Base-by-base conservation (phyloP, 805 yeast genomes). In the Wickerhamomyces pijperi region DNA sequence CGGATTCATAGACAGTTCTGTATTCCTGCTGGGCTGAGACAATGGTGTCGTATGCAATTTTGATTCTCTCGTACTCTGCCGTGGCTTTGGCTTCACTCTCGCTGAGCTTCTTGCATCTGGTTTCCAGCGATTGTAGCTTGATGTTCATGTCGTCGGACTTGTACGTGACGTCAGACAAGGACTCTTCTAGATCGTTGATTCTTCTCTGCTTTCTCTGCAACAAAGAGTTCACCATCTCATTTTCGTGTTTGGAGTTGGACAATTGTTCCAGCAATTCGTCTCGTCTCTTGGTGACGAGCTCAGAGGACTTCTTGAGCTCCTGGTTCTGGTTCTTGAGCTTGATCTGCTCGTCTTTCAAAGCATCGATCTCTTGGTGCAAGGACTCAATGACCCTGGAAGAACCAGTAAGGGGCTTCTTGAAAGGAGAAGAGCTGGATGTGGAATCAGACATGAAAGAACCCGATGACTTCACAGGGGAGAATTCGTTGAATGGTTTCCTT, bases 171-270 rank as follows among this genome's bases (percentile, higher is more conserved):
- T 70, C 75, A 39, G 67, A 66, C 41, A 70, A 56, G 46, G 74
- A 76, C 32, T 59, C 63, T 54, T 85, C 94, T 48, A 83, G 59
- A 46, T 81, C 90, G 23, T 63, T 50, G 19, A 82, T 70, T 39
- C 84, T 64, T 38, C 88, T 66, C 48, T 82, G 86, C 50, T 82
- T 82, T 38, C 94, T 64, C 44, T 71, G 74, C 42, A 84, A 59
- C 45, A 82, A 60, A 1, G 86, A 76, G 49, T 72, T 78, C 34
- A 81, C 65, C 63, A 79, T 79, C 46, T 82, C 87, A 48, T 79
- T 79, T 50, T 85, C 90, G 55, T 82, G 88, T 56, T 80, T 80
- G 31, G 82, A 64, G 45, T 77, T 78, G 23, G 85, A 75, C 43
- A 78, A 58, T 56, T 78, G 82, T 48, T 78, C 85, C 28, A 75